phyloP scores from a whole-genome alignment of 805 yeast species.

The Candida arabinofermentans region DNA sequence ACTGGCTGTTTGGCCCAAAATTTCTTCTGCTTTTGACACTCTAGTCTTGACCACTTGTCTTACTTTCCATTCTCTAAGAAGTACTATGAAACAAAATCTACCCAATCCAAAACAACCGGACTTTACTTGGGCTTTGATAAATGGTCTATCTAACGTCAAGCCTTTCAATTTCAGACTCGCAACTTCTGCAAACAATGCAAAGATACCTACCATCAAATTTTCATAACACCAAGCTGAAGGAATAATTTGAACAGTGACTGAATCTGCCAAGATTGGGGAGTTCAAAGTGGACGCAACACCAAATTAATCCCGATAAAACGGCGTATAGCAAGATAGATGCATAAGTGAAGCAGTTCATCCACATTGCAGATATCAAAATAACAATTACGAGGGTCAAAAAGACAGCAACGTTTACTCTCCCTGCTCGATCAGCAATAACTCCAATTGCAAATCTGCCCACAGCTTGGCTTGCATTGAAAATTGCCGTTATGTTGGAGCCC shows the following conservation, averaged over 20 bases:
- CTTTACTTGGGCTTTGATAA: conserved; percentile 55
- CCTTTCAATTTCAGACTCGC: conserved; percentile 27
- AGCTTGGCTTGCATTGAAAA: conserved; percentile 43
- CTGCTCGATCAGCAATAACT: conserved; percentile 39
- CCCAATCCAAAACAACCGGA: conserved; percentile 51
- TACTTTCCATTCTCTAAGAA: conserved; percentile 51
- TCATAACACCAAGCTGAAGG: conserved; percentile 30
- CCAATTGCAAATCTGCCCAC: conserved; percentile 52
- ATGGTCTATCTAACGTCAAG: conserved; percentile 34
- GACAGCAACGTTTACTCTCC: conserved; percentile 43
- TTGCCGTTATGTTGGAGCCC: conserved; percentile 45
- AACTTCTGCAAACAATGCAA: conserved; percentile 29
- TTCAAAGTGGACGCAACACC: conserved; percentile 38
- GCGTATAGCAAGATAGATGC: conserved; percentile 34
- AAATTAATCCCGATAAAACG: conserved; percentile 39
- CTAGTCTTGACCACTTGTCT: conserved; percentile 29
- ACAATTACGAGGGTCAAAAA: conserved; percentile 31
- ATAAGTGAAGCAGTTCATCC: conserved; percentile 37
- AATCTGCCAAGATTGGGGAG: conserved; percentile 29
- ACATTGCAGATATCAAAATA: conserved; percentile 41
- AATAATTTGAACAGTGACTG: conserved; percentile 22
- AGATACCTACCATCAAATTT: conserved; percentile 26
- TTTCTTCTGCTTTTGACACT: conserved; percentile 9
- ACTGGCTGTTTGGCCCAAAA: not conserved
- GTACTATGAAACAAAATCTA: conserved; percentile 36